These are phyloP conservation scores for Solanum ossicruentum DNA, from an alignment of 257 asterid species.

Conservation along the genomic window DNA sequence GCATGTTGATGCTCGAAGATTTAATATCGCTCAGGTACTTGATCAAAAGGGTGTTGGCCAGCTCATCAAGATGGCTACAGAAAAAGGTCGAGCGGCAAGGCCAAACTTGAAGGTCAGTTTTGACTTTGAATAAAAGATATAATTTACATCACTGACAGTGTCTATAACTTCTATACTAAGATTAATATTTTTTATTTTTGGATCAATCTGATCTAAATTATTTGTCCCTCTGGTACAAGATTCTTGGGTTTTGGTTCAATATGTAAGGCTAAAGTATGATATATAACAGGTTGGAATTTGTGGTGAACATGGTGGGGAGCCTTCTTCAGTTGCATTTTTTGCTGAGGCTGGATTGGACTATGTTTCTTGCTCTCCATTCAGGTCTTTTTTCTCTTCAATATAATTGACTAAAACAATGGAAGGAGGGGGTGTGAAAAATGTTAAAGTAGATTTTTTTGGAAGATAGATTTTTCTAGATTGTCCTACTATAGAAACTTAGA, in stretches of 20 bases:
- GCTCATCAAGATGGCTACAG: slow-evolving; percentile 84
- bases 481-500: no score
- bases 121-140: neutral
- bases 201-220: neutral
- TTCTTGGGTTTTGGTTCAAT: neutral
- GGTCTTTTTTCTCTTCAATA: slow-evolving; percentile 17
- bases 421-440: no score
- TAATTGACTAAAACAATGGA: neutral
- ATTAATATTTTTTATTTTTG: neutral
- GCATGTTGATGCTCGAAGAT: neutral
- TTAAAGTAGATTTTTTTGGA: no score
- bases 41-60: slow-evolving; percentile 97
- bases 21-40: slow-evolving; percentile 37
- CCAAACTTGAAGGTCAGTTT: slow-evolving; percentile 78
- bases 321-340: slow-evolving; percentile 88
- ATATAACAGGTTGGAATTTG: slow-evolving; percentile 70
- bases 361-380: slow-evolving; percentile 95
- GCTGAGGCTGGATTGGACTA: slow-evolving; percentile 86
- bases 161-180: neutral
- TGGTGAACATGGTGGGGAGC: slow-evolving; percentile 98
- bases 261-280: neutral
- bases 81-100: slow-evolving; percentile 79
- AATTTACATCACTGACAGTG: neutral
- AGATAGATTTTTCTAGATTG: no score
- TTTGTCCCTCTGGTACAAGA: neutral